Conservation (phyloP, 768 basidiomycete genomes). For the Suillus lakei region DNA sequence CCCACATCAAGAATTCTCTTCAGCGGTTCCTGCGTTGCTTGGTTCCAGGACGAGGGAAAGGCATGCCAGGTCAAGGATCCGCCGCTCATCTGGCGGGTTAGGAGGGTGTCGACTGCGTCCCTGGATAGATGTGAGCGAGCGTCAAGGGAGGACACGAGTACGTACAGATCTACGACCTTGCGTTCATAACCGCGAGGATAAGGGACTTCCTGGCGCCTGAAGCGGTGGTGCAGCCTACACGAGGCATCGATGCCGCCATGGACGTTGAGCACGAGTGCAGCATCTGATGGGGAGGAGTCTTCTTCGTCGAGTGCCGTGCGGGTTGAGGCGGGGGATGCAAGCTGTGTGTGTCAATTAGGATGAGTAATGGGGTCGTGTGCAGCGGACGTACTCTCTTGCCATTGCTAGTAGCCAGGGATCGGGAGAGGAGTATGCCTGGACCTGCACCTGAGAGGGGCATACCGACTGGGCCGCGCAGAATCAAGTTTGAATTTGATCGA, state of each 20-base stretch:
- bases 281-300: background rate
- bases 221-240: conserved; percentile 61
- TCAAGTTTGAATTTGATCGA: background rate
- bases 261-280: conserved; percentile 32
- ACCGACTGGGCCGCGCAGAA: background rate
- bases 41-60: conserved; percentile 35
- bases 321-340: background rate
- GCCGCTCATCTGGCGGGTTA: conserved; percentile 55
- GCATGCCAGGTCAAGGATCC: conserved; percentile 67
- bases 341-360: too few relatives aligned
- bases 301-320: background rate
- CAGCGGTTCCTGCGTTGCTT: background rate
- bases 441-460: background rate
- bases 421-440: background rate
- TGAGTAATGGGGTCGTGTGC: background rate
- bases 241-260: conserved; percentile 22
- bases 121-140: conserved; percentile 37
- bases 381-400: background rate
- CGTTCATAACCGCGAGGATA: conserved; percentile 73
- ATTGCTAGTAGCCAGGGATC: too few relatives aligned
- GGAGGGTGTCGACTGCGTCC: conserved; percentile 71
- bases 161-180: conserved; percentile 70
- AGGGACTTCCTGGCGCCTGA: conserved; percentile 54
- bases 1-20: conserved; percentile 62
- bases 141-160: conserved; percentile 16